Conservation (phyloP, 805 yeast genomes). For the Spathaspora passalidarum region DNA sequence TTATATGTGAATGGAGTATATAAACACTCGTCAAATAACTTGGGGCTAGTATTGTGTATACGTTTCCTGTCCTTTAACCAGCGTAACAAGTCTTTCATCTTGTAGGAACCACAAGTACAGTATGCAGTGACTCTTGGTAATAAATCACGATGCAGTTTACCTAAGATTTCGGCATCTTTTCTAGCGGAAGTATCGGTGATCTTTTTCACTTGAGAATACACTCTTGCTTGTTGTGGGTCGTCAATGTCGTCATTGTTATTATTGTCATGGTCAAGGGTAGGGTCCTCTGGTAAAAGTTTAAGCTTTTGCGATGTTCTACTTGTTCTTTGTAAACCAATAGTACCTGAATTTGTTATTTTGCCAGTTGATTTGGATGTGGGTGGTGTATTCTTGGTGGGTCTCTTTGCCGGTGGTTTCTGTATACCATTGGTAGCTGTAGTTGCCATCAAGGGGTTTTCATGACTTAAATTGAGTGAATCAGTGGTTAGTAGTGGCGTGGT, state of each 20-base stretch:
- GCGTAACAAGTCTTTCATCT: slow-evolving; percentile 79
- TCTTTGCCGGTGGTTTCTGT: too few relatives aligned
- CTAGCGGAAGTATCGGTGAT: slow-evolving; percentile 88
- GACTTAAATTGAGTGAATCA: neutral
- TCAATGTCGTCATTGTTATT: slow-evolving; percentile 26
- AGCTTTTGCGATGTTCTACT: slow-evolving; percentile 73
- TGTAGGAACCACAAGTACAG: slow-evolving; percentile 91
- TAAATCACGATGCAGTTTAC: slow-evolving; percentile 78
- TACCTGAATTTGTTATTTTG: slow-evolving; percentile 35
- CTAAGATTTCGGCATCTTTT: slow-evolving; percentile 89
- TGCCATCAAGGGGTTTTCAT: slow-evolving; percentile 13
- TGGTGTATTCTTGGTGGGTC: neutral
- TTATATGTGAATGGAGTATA: slow-evolving; percentile 86
- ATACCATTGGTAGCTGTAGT: neutral
- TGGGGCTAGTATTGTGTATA: slow-evolving; percentile 75
- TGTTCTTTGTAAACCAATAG: slow-evolving; percentile 70
- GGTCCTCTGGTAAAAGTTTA: slow-evolving; percentile 57
- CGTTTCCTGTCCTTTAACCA: slow-evolving; percentile 81
- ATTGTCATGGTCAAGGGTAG: slow-evolving; percentile 26
- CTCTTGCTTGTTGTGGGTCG: slow-evolving; percentile 25
- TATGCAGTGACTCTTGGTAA: slow-evolving; percentile 94
- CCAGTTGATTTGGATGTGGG: slow-evolving; percentile 20
- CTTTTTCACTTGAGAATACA: slow-evolving; percentile 78
- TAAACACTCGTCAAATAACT: slow-evolving; percentile 88
- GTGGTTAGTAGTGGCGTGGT: slow-evolving; percentile 14